Evolutionary conservation across 176 grass and related monocot species (phyloP), one percentile per base, ranked within the genome.

Genomic region (Triticum urartu): DNA sequence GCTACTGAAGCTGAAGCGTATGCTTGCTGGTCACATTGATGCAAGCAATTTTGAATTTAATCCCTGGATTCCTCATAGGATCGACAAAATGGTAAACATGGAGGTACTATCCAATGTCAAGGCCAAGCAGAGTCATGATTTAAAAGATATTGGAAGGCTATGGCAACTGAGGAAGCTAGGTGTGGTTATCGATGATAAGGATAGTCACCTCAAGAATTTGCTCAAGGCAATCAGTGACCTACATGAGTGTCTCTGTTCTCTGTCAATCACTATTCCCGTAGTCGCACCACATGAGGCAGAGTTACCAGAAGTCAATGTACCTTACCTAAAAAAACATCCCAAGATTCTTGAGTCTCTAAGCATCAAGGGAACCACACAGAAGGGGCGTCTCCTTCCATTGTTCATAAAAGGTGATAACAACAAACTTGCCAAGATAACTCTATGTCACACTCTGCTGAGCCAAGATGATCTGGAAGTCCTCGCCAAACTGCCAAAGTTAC

Each of bases 271-370:
- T 42, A 2, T 18, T 50, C 5, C 30, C 1, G 5, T 6, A 38
- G 13, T 17, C 25, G 3, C 1, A 34, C 1, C 0, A 64, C 4
- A 7, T 0, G 1, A 66, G 30, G 1, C 1, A 40, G 5, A 68
- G 60, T 52, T 5, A 25, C 18, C 13, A 43, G 42, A 11, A 43
- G 42, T 43, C 9, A 43, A 3, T 30, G 4, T 79, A 4, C 0
- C 11, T 30, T 43, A 43, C 42, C 10, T 75, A 17, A 6, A 39
- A 69, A 5, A 26, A 0, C 1, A 1, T 20, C 82, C 68, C 4
- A 34, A 81, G 7, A 9, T 75, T 42, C 86, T 89, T 47, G 42
- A 88, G 35, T 82, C 21, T 22, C 76, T 92, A 21, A 77, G 15
- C 20, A 69, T 92, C 5, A 50, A 11, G 1, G 77, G 86, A 24